Conservation (phyloP, 257 asterid genomes). For the Echites panduratus region DNA sequence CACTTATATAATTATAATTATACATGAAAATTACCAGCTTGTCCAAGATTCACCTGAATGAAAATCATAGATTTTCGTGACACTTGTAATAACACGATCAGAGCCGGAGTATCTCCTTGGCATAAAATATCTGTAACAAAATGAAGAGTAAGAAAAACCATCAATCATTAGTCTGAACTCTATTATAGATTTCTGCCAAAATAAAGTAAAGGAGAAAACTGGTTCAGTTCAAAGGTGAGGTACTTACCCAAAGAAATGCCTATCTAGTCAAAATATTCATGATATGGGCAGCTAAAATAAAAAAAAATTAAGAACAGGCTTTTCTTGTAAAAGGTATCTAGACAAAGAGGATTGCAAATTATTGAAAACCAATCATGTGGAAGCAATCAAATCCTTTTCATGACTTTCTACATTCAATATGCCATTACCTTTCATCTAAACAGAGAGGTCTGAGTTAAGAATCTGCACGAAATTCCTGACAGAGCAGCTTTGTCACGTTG, state of each 20-base stretch:
- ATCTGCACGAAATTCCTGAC: neutral
- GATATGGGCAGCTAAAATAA: neutral
- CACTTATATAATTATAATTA: neutral
- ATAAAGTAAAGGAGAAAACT: neutral
- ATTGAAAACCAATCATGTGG: neutral
- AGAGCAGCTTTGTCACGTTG: neutral
- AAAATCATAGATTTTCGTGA: neutral
- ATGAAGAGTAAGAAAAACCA: neutral
- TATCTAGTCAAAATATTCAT: neutral
- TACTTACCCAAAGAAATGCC: too few relatives aligned
- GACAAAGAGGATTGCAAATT: neutral
- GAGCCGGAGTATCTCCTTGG: neutral
- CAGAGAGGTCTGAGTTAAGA: neutral
- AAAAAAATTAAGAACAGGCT: neutral
- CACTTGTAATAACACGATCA: neutral
- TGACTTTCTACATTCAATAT: neutral
- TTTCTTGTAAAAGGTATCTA: neutral
- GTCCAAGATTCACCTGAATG: neutral
- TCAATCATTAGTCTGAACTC: neutral
- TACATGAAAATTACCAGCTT: neutral
- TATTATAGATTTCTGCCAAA: neutral
- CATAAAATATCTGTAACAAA: neutral
- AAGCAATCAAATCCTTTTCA: neutral
- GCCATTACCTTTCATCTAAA: slow-evolving; percentile 5
- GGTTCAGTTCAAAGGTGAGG: neutral